Conservation (phyloP, 495 filamentous ascomycete genomes). For the Lasiosphaeria hispida region DNA sequence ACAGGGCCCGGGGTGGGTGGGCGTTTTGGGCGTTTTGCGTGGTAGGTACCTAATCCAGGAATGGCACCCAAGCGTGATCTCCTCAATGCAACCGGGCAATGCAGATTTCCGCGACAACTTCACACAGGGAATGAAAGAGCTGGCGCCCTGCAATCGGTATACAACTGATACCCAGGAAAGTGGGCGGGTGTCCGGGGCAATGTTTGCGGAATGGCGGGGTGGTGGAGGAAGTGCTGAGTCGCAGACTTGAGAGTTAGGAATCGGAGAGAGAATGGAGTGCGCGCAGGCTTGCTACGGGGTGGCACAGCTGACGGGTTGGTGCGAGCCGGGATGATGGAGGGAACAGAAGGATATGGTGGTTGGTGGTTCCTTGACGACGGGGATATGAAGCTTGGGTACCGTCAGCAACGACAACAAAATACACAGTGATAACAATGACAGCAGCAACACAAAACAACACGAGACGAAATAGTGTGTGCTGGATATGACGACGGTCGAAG, state of each 20-base stretch:
- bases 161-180: background rate
- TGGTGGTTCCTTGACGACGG: constrained; percentile 9
- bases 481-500: constrained; percentile 25
- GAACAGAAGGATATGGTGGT: background rate
- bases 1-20: constrained; percentile 7
- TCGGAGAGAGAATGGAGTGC: constrained; percentile 1
- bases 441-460: constrained; percentile 18
- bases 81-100: constrained; percentile 40
- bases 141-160: background rate
- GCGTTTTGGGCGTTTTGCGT: constrained; percentile 20
- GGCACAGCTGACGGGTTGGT: no score
- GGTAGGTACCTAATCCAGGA: constrained; percentile 36
- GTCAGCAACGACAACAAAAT: constrained; percentile 10
- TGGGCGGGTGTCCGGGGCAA: constrained; percentile 19
- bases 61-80: constrained; percentile 39
- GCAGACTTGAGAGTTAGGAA: background rate
- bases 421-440: constrained; percentile 15
- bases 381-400: constrained; percentile 9
- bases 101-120: constrained; percentile 27
- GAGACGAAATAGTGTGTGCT: constrained; percentile 15
- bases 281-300: background rate
- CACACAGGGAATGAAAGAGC: constrained; percentile 20
- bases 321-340: background rate
- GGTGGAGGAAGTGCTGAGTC: background rate
- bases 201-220: background rate